Percentiles rank a stretch among this genome's conserved stretches.
phyloP scores from a whole-genome alignment of 768 basidiomycete genomes.

The Russula foetens region DNA sequence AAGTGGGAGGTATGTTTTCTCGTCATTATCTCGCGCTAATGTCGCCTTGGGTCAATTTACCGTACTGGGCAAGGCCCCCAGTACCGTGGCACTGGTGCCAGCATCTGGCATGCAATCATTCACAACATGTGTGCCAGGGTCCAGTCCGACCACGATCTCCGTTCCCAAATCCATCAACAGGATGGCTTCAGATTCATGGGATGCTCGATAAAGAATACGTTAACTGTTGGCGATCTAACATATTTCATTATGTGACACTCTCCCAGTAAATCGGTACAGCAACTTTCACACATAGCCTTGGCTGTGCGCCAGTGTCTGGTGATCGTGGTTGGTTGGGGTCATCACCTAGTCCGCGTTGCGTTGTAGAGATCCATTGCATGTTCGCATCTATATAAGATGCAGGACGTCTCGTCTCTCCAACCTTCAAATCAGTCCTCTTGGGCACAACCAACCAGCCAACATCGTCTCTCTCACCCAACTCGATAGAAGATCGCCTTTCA shows the following conservation, averaged over 20 bases:
- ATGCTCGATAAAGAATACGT: neutral
- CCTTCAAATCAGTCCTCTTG: neutral
- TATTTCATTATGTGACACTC: neutral
- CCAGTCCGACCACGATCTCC: neutral
- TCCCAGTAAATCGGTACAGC: neutral
- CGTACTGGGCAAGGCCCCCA: constrained; percentile 5
- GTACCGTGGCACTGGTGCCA: constrained; percentile 3
- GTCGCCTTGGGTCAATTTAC: constrained; percentile 11
- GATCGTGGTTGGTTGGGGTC: neutral
- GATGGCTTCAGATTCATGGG: neutral
- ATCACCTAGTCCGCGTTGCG: constrained; percentile 13
- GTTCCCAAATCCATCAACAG: constrained; percentile 7
- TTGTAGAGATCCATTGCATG: constrained; percentile 6
- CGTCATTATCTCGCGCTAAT: constrained; percentile 11
- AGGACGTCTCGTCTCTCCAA: neutral
- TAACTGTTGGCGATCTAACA: constrained; percentile 1
- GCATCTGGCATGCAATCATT: neutral
- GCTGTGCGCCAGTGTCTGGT: constrained; percentile 5
- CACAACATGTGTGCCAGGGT: constrained; percentile 12
- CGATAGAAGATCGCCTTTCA: neutral
- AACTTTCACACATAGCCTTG: constrained; percentile 1
- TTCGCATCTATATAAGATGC: constrained; percentile 16
- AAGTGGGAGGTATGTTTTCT: constrained; percentile 7
- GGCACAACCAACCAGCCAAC: neutral
- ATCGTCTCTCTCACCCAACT: neutral